Percentiles rank a stretch among this genome's conserved stretches.
These are phyloP conservation scores for Gossypium anomalum DNA, from an alignment of 345 rosid genomes.

Conservation along the genomic window DNA sequence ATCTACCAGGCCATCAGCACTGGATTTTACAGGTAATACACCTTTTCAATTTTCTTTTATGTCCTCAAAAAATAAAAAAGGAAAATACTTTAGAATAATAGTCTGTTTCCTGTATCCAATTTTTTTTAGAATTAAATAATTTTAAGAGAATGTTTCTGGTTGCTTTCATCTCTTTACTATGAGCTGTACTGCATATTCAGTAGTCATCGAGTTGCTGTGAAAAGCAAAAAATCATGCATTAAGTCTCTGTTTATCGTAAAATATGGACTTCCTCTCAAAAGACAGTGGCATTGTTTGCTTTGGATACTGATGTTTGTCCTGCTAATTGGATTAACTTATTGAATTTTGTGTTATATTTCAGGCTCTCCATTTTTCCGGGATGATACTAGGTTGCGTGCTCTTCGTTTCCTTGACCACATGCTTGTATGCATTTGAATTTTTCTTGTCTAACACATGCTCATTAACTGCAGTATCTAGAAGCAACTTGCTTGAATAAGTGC, in stretches of 20 bases:
- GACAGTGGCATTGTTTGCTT: not conserved
- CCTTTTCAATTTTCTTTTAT: not conserved
- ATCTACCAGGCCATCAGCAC: constrained; percentile 76
- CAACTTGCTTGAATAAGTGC: constrained; percentile 9
- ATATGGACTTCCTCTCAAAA: not conserved
- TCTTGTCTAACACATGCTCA: constrained; percentile 14
- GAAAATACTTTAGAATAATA: not conserved
- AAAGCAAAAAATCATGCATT: not conserved
- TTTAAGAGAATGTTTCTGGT: not conserved
- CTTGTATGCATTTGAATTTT: constrained; percentile 58
- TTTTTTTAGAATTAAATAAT: not conserved
- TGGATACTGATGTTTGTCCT: not conserved
- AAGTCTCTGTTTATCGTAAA: not conserved
- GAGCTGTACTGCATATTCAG: not conserved
- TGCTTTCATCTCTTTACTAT: not conserved
- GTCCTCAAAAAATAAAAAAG: not conserved
- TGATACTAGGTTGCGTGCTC: constrained; percentile 96
- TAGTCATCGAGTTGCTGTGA: not conserved
- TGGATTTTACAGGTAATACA: constrained; percentile 80
- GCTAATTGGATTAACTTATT: constrained; percentile 9
- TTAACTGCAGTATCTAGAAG: constrained; percentile 9
- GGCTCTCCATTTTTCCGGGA: constrained; percentile 86
- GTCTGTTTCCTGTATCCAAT: not conserved
- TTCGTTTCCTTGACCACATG: constrained; percentile 97
- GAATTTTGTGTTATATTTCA: constrained; percentile 28